Evolutionary conservation across 2,329 filamentous ascomycete species (phyloP), one percentile per base, ranked within the genome.

Genomic region (Phyllosticta capitalensis): DNA sequence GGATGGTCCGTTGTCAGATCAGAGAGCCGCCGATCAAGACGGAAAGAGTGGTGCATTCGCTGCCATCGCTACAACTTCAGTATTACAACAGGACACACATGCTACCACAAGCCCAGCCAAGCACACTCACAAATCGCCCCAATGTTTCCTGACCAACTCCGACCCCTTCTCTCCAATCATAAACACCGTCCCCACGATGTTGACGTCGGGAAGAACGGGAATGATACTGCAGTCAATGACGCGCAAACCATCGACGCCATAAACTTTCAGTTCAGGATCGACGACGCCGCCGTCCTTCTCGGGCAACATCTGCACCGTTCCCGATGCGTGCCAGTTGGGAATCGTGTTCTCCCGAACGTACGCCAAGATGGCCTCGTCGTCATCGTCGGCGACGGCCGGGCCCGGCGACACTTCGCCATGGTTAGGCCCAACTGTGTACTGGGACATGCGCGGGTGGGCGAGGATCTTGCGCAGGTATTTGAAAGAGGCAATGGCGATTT

Each of bases 251-350:
- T 10, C 14, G 19, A 58, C 59, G 1, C 59, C 59, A 12, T 58
- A 54, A n/a, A 61, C 59, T 14, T 51, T 17, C 30, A 61, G n/a
- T 17, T 9, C 21, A 7, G 50, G n/a, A 20, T 61, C 59, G 7
- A 61, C 48, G 7, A 58, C 59, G 4, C 55, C 59, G 21, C 49
- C 59, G 10, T 51, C 49, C 17, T 30, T 50, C 28, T 38, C 17
- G 17, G 19, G 21, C 54, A 51, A 30, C 61, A 62, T 59, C 3
- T 66, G 66, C 17, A 67, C 69, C 1, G 71, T 75, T 5, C 73
- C 72, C 1, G 70, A 62, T 1, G 70, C 68, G 60, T 73, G 70
- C 65, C 67, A 72, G 28, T 65, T 64, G 9, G 62, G 64, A 9
- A 65, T 58, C 12, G 63, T 61, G 26, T 64, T 66, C 10, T 58